Evolutionary conservation across 2,329 filamentous ascomycete genomes (phyloP), one percentile per base, ranked within the genome.

Genomic region (Xylaria digitata): DNA sequence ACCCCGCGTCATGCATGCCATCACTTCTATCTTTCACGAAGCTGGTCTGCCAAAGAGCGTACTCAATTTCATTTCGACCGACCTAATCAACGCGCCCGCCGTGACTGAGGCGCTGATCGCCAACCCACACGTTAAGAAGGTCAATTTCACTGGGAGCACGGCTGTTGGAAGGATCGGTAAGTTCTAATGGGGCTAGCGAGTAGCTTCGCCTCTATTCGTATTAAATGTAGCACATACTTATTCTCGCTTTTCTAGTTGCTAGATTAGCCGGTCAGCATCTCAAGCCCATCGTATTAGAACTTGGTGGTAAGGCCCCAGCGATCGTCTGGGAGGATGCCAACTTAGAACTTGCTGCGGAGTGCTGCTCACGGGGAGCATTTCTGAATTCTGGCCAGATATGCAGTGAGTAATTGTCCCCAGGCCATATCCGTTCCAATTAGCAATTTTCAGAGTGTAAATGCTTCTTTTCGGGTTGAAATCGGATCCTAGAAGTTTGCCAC

Each of bases 61-160:
- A 30, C 74, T 92, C 26, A 91, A 91, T 73, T 83, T 90, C 52
- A 79, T 93, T 40, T 87, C 86, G 68, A 86, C 88, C 71, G 83
- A 82, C 55, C 81, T 85, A 0, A 78, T 83, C 34, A 85, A 89
- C 69, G 89, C 88, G 0, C 81, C 87, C 0, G 81, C 83, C 17
- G 83, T 91, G 19, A 91, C 88, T 0, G 87, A 84, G 54, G 81
- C 84, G 2, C 76, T 92, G 37, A 89, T 92, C 68, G 84, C 86
- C 61, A 83, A 90, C 71, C 84, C 85, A 0, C 81, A 80, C 0
- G 81, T 92, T 46, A 87, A 86, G 76, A 91, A 91, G 76, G 80
- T 92, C 72, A 92, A 90, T 78, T 93, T 92, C 76, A 92, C 90
- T 0, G 90, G 90, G 34, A 89, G 86, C 67, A 90, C 90, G 0